phyloP scores from a whole-genome alignment of 805 yeast genomes.

The Metschnikowia similis region DNA sequence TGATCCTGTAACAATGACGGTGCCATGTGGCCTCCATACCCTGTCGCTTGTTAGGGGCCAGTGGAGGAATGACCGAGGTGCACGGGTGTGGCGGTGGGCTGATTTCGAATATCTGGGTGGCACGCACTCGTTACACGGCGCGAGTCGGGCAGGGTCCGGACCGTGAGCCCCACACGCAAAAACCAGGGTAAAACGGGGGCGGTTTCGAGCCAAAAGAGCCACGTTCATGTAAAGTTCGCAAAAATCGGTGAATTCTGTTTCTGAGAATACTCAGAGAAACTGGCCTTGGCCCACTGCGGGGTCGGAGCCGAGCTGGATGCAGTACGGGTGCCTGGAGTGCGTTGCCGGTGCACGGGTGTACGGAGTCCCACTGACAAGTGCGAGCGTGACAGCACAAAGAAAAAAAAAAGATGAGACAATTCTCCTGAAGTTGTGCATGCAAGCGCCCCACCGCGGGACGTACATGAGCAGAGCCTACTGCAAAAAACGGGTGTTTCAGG shows the following conservation, averaged over 20 bases:
- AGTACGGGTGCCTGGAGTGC: not conserved
- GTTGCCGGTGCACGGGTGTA: not conserved
- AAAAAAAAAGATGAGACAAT: constrained; percentile 2
- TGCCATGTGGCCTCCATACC: no score
- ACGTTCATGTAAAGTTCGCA: not conserved
- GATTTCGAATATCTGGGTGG: no score
- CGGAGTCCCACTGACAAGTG: not conserved
- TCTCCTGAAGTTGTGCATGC: constrained; percentile 1
- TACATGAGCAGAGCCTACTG: not conserved
- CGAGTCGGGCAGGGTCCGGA: no score
- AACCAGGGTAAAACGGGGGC: not conserved
- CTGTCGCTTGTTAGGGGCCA: no score
- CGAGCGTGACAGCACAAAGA: not conserved
- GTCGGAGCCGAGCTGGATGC: not conserved
- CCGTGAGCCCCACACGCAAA: not conserved
- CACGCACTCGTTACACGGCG: no score
- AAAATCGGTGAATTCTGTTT: not conserved
- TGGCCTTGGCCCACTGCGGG: not conserved
- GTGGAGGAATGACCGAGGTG: not conserved
- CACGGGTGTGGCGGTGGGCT: not conserved
- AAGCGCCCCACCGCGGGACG: not conserved
- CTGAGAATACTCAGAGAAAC: not conserved
- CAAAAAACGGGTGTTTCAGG: not conserved
- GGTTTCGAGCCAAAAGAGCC: not conserved
- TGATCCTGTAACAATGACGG: no score